These are phyloP conservation scores for Saccharomycopsis selenospora DNA, from an alignment of 805 yeast genomes.

Conservation along the genomic window DNA sequence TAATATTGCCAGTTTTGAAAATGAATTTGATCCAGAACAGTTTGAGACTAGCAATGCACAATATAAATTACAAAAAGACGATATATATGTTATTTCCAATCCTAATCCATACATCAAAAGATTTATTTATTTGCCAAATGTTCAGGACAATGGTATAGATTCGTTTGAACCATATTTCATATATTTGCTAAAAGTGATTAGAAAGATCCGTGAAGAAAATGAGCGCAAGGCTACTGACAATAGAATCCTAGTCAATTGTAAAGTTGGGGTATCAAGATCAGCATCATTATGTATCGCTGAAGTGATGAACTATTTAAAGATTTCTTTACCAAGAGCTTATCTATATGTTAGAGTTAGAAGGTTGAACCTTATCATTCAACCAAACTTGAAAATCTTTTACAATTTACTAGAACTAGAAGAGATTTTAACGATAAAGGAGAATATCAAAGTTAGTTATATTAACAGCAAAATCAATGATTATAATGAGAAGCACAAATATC, in stretches of 20 bases:
- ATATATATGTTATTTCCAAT: constrained; percentile 18
- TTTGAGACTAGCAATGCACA: constrained; percentile 3
- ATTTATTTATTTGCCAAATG: constrained; percentile 54
- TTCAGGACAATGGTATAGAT: constrained; percentile 92
- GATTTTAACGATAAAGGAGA: constrained; percentile 19
- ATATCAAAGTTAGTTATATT: constrained; percentile 15
- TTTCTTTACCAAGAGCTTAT: constrained; percentile 74
- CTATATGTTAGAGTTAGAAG: constrained; percentile 84
- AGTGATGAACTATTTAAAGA: constrained; percentile 72
- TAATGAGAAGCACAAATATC: constrained; percentile 7
- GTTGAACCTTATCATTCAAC: constrained; percentile 88
- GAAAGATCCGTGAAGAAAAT: constrained; percentile 37
- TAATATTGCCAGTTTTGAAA: constrained; percentile 19
- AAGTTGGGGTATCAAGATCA: constrained; percentile 92
- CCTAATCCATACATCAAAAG: constrained; percentile 20
- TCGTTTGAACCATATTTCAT: constrained; percentile 40
- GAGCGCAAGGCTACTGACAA: constrained; percentile 29
- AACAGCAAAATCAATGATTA: constrained; percentile 16
- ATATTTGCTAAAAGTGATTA: constrained; percentile 16
- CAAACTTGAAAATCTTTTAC: constrained; percentile 86
- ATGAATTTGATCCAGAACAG: constrained; percentile 14
- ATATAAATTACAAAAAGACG: constrained; percentile 12
- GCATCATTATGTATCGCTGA: constrained; percentile 96
- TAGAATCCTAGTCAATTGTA: constrained; percentile 72
- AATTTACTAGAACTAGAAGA: constrained; percentile 57